These are phyloP conservation scores for Gossypium armourianum DNA, from an alignment of 441 rosid genomes.

Conservation along the genomic window DNA sequence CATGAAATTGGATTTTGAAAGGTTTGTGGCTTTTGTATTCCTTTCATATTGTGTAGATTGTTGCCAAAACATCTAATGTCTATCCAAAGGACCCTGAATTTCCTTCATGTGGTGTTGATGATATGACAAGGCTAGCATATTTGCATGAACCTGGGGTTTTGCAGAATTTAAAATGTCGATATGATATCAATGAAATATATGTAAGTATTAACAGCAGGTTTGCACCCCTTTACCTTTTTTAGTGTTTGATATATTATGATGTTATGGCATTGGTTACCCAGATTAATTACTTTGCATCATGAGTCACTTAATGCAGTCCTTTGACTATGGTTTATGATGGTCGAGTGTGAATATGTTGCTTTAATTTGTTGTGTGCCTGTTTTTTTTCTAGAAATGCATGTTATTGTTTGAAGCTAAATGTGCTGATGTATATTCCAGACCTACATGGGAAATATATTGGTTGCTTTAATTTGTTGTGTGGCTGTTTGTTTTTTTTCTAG, in stretches of 20 bases:
- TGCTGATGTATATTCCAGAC: constrained; percentile 24
- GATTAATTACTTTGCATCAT: neutral
- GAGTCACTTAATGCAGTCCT: neutral
- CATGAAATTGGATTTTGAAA: neutral
- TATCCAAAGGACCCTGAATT: constrained; percentile 77
- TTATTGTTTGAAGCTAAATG: constrained; percentile 19
- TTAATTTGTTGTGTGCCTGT: neutral
- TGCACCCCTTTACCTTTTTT: constrained; percentile 6
- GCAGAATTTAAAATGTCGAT: constrained; percentile 56
- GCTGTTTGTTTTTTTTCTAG: neutral
- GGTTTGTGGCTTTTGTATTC: neutral
- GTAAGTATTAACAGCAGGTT: constrained; percentile 37
- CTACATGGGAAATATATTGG: too few relatives aligned
- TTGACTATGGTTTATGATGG: constrained; percentile 3
- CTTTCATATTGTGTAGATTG: constrained; percentile 36
- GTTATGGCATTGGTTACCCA: neutral
- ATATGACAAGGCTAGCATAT: constrained; percentile 91
- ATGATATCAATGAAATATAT: constrained; percentile 68
- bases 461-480: neutral
- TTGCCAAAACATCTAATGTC: constrained; percentile 42
- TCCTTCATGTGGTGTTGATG: constrained; percentile 75
- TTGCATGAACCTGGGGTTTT: constrained; percentile 90
- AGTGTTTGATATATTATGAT: neutral
- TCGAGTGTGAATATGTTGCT: neutral
- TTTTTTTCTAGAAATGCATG: neutral